Percentiles rank a stretch among this genome's conserved stretches.
Conservation (phyloP, 1,284 basidiomycete genomes). For the Schizopora paradoxa region DNA sequence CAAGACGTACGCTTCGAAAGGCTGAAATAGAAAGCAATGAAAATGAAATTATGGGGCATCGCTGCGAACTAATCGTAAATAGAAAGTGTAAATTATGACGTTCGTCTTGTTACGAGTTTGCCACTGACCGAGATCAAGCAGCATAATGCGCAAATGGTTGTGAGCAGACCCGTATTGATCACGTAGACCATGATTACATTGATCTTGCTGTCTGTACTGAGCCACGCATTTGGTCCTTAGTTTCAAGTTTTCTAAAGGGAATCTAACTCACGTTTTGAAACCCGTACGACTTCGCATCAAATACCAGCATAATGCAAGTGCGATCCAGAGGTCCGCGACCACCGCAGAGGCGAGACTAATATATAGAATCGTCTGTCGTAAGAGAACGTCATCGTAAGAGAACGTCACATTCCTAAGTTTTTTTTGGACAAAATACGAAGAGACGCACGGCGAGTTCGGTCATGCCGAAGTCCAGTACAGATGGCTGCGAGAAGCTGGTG, state of each 20-base stretch:
- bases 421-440: neutral
- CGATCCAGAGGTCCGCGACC: conserved; percentile 14
- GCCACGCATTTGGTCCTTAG: neutral
- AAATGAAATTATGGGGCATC: conserved; percentile 24
- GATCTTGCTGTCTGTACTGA: conserved; percentile 12
- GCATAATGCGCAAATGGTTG: conserved; percentile 9
- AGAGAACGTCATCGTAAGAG: neutral
- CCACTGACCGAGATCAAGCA: conserved; percentile 3
- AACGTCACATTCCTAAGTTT: neutral
- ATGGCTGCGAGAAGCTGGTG: too few species aligned
- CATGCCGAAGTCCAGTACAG: conserved; percentile 11
- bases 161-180: conserved; percentile 16
- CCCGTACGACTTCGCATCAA: conserved; percentile 9
- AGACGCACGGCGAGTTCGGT: conserved; percentile 5
- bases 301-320: conserved; percentile 11
- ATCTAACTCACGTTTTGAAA: conserved; percentile 9
- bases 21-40: conserved; percentile 23
- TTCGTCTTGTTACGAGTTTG: conserved; percentile 4
- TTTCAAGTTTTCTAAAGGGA: neutral
- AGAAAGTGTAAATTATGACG: neutral
- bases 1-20: conserved; percentile 21
- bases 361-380: conserved; percentile 11
- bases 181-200: conserved; percentile 12
- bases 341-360: conserved; percentile 8
- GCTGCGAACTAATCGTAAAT: conserved; percentile 19